Conservation (phyloP, 2,329 filamentous ascomycete genomes). For the Paecilomyces variotii region DNA sequence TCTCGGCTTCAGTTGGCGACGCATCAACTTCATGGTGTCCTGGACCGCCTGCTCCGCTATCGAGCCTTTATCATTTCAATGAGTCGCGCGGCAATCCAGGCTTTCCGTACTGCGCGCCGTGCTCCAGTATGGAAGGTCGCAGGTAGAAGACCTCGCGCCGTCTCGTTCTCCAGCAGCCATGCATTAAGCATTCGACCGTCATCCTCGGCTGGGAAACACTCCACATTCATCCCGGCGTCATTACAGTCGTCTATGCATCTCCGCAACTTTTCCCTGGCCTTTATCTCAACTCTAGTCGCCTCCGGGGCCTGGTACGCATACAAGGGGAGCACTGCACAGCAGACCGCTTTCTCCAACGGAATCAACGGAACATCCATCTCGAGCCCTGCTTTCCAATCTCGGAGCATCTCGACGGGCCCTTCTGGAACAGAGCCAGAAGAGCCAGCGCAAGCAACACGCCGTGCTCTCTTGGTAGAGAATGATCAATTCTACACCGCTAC, state of each 20-base stretch:
- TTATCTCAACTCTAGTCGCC: conserved; percentile 40
- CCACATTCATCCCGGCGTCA: conserved; percentile 25
- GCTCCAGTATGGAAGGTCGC: conserved; percentile 36
- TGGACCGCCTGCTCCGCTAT: conserved; percentile 1
- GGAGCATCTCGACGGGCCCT: conserved; percentile 17
- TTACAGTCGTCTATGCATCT: conserved; percentile 42
- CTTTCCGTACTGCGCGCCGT: conserved; percentile 41
- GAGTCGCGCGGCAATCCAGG: conserved; percentile 41
- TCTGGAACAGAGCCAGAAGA: conserved; percentile 26
- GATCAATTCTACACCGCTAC: conserved; percentile 85
- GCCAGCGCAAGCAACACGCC: conserved; percentile 48
- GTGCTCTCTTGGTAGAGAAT: conserved; percentile 78
- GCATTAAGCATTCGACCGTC: conserved; percentile 28
- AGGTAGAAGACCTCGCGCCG: conserved; percentile 25
- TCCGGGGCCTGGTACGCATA: conserved; percentile 44
- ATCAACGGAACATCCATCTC: conserved; percentile 16
- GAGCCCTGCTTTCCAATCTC: conserved; percentile 10
- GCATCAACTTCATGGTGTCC: conserved; percentile 5
- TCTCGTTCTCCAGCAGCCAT: conserved; percentile 31
- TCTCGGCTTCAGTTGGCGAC: background rate
- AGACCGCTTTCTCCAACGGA: conserved; percentile 13
- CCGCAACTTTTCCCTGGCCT: conserved; percentile 40
- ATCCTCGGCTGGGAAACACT: conserved; percentile 25
- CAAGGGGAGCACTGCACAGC: conserved; percentile 26
- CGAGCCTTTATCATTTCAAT: conserved; percentile 22